These are phyloP conservation scores for Claviceps sp. DNA, from an alignment of 2,329 filamentous ascomycete genomes.

Conservation along the genomic window DNA sequence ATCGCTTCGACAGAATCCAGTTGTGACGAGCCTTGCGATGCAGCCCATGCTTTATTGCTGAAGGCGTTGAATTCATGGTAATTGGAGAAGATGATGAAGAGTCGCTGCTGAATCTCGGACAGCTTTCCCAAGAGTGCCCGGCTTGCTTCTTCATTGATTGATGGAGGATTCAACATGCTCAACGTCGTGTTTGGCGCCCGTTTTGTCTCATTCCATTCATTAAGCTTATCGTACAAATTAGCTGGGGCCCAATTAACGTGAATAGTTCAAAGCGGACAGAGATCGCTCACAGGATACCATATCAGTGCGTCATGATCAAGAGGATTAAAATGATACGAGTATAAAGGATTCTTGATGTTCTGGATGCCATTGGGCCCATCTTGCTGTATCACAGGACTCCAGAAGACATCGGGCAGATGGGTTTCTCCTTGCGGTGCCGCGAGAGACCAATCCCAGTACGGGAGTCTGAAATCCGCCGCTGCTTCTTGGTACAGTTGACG, in stretches of 20 bases:
- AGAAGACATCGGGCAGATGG: conserved; percentile 31
- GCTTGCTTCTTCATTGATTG: conserved; percentile 46
- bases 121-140: conserved; percentile 31
- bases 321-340: conserved; percentile 46
- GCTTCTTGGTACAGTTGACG: conserved; percentile 36
- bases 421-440: conserved; percentile 33
- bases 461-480: conserved; percentile 38
- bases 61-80: conserved; percentile 57
- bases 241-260: background rate
- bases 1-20: conserved; percentile 54
- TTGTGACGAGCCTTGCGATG: conserved; percentile 28
- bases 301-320: conserved; percentile 45
- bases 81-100: conserved; percentile 54
- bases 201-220: conserved; percentile 45
- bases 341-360: conserved; percentile 48
- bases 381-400: conserved; percentile 36
- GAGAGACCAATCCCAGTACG: conserved; percentile 47
- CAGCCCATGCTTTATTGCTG: conserved; percentile 54
- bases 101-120: conserved; percentile 42
- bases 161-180: conserved; percentile 23
- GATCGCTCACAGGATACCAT: conserved; percentile 40
- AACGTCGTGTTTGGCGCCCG: conserved; percentile 32
- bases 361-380: conserved; percentile 43
- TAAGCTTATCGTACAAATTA: conserved; percentile 29
- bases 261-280: background rate